Evolutionary conservation across 139 green algal genomes (phyloP).

Genomic region (Chlorella sorokiniana): DNA sequence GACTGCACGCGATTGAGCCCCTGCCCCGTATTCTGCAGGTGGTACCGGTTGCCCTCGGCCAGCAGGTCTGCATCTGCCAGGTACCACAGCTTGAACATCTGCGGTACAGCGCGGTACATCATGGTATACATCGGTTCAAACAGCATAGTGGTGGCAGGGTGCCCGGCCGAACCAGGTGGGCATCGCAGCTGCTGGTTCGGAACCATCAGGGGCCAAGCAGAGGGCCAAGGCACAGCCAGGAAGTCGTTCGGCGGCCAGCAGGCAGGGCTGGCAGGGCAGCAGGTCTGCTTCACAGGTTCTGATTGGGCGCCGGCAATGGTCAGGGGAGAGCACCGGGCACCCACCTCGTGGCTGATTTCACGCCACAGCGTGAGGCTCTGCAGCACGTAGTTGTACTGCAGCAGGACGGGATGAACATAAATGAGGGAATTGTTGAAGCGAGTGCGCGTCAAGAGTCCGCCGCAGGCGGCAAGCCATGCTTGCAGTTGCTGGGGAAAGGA

Average conservation of each 20-base stretch:
- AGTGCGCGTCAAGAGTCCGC: neutral
- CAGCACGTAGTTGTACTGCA: slow-evolving; percentile 89
- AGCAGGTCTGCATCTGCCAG: slow-evolving; percentile 89
- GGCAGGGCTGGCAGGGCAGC: too few species aligned
- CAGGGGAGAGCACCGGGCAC: neutral
- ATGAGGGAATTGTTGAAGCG: neutral
- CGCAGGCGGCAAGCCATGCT: too few species aligned
- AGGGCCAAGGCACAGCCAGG: too few species aligned
- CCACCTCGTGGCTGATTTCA: slow-evolving; percentile 71
- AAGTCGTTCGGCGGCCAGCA: too few species aligned
- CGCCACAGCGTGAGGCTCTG: slow-evolving; percentile 92
- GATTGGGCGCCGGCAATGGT: neutral
- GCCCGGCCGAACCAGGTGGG: too few species aligned
- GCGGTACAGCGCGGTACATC: too few species aligned
- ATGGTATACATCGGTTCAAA: too few species aligned
- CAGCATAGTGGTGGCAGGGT: neutral
- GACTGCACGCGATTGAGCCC: slow-evolving; percentile 94
- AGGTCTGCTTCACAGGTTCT: neutral
- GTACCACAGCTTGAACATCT: slow-evolving; percentile 93
- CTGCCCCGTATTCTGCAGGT: slow-evolving; percentile 90
- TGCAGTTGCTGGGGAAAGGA: too few species aligned
- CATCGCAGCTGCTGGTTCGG: too few species aligned
- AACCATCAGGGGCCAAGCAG: too few species aligned
- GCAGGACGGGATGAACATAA: neutral
- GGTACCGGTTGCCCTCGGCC: slow-evolving; percentile 76